Evolutionary conservation across 176 grass and related monocot species (phyloP).

Genomic region (Bromus sterilis): DNA sequence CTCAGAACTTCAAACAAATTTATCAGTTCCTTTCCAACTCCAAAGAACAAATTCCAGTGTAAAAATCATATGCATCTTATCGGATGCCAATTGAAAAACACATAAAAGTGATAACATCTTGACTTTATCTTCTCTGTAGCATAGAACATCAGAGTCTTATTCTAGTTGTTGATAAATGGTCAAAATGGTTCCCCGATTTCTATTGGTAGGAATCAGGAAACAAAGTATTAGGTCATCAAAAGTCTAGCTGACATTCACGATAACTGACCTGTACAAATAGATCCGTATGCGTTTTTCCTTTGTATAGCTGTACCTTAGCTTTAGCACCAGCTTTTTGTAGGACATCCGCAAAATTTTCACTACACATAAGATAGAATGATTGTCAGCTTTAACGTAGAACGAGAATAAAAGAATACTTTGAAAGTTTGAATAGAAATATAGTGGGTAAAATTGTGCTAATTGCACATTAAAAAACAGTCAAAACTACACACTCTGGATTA

Average conservation of each 20-base stretch:
- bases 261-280: conserved; percentile 76
- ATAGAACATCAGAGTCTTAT: neutral
- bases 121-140: neutral
- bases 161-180: neutral
- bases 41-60: neutral
- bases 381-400: neutral
- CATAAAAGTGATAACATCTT: neutral
- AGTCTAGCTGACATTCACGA: neutral
- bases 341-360: conserved; percentile 48
- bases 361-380: conserved; percentile 24
- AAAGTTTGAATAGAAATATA: neutral
- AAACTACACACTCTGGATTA: neutral
- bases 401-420: neutral
- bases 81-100: neutral
- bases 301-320: conserved; percentile 64
- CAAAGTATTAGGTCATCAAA: neutral
- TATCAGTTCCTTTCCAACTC: neutral
- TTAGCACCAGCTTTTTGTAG: conserved; percentile 61
- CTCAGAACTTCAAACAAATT: conserved; percentile 1
- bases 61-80: neutral
- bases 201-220: neutral
- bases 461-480: neutral
- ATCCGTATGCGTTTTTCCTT: conserved; percentile 97
- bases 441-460: conserved; percentile 2
- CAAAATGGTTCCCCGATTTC: neutral